Base-by-base conservation (phyloP, 176 grass and related monocot species). In the Musa itinerans region DNA sequence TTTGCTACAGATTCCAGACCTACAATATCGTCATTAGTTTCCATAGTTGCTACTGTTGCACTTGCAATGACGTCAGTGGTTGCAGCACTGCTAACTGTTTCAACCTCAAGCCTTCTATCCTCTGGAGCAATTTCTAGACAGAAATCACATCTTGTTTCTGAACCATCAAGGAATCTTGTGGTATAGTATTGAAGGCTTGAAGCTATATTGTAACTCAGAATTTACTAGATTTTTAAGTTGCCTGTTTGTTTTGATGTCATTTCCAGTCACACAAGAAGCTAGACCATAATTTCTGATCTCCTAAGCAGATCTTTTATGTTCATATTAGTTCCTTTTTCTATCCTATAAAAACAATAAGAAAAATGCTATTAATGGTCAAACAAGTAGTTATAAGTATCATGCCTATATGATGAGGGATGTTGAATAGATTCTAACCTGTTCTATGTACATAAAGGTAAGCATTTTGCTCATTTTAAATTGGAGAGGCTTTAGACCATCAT, bases 81-180 rank as follows among this genome's bases (percentile, higher is more conserved):
- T 52, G 84, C 94, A 19, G 83, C 82, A 19, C 80, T 98, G 14
- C 82, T 98, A 26, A 84, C 86, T 17, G 23, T 93, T 21, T 89
- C 94, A 13, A 93, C 94, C 50, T 83, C 90, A 9, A 87, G 84
- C 3, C 88, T 98, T 15, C 14, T 98, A 13, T 85, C 86, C 16
- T 93, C 90, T 58, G 94, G 94, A 52, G 80, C 76, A 56, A 81
- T 89, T 76, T 56, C 90, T 50, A 98, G 94, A 84, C 88, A 84
- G 8, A 75, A 80, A 56, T 78, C 88, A 34, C 59, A 85, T 63
- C 69, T 89, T 23, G 83, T 91, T 73, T 93, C 94, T 12, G 90
- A 98, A 68, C 90, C 90, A 81, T 91, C 94, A 72, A 83, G 90
- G 52, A 93, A 89, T 80, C 75, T 98, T 1, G 19, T 98, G 90